A percentile compares a stretch with the other conserved stretches of the same genome.
Conservation (phyloP, 768 basidiomycete genomes). For the Collybia mongolica region DNA sequence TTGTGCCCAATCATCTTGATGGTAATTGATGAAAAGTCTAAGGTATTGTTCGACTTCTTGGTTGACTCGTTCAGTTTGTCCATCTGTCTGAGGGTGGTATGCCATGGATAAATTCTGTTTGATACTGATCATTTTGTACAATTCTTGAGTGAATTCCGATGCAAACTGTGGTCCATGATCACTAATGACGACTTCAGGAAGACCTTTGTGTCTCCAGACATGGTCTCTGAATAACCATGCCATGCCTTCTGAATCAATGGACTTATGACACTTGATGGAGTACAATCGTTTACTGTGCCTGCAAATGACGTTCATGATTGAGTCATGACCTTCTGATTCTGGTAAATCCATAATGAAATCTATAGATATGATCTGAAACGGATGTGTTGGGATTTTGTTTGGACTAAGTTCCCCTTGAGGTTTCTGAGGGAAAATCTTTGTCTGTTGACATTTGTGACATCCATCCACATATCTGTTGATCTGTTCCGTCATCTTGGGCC, state of each 20-base stretch:
- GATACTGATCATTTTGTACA: neutral
- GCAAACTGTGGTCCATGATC: too few species aligned
- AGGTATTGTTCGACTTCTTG: constrained; percentile 25
- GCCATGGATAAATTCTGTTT: neutral
- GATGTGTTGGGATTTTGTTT: constrained; percentile 13
- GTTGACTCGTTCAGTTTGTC: constrained; percentile 22
- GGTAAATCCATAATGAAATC: constrained; percentile 37
- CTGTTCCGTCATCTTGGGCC: constrained; percentile 15
- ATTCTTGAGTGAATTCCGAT: constrained; percentile 25
- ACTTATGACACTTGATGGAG: constrained; percentile 17
- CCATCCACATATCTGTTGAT: constrained; percentile 19
- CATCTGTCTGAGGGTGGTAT: too few species aligned
- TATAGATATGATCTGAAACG: constrained; percentile 32
- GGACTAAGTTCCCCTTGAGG: constrained; percentile 18
- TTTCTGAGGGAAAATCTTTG: constrained; percentile 26
- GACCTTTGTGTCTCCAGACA: too few species aligned
- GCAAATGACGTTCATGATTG: constrained; percentile 30
- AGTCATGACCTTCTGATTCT: constrained; percentile 22
- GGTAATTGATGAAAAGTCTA: constrained; percentile 18
- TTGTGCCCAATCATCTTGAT: too few species aligned
- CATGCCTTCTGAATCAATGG: too few species aligned
- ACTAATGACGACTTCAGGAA: too few species aligned
- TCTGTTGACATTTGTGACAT: constrained; percentile 30
- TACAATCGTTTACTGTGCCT: constrained; percentile 15
- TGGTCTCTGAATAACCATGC: too few species aligned